Percentiles rank a stretch among this genome's conserved stretches.
phyloP scores from a whole-genome alignment of 202 grass and related monocot genomes.

The Tripidium arundinaceum region DNA sequence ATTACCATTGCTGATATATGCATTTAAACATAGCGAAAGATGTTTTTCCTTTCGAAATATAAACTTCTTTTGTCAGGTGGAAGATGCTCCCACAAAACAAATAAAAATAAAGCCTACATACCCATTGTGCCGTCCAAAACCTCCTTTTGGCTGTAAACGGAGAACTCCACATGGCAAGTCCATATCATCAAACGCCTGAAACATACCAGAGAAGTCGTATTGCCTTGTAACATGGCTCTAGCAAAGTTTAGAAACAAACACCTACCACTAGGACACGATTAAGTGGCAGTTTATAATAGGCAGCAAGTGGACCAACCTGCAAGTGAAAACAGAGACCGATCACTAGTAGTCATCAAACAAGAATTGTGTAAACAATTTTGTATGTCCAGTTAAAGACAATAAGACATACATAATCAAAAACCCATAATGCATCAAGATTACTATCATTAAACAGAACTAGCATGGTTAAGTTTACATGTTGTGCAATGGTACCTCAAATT shows the following conservation, averaged over 20 bases:
- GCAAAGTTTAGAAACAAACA: not conserved
- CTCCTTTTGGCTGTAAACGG: conserved; percentile 87
- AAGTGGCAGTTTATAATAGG: conserved; percentile 92
- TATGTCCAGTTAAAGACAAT: not conserved
- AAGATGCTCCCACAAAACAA: not conserved
- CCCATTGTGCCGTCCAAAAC: conserved; percentile 84
- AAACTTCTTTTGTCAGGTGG: not conserved
- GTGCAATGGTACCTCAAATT: not conserved
- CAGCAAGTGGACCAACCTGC: conserved; percentile 81
- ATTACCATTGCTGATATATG: not conserved
- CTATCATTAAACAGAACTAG: conserved; percentile 9
- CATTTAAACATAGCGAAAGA: conserved; percentile 7
- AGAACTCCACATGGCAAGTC: conserved; percentile 94
- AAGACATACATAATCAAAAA: not conserved
- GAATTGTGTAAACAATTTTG: not conserved
- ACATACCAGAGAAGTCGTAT: conserved; percentile 17
- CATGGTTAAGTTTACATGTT: not conserved
- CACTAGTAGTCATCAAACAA: conserved; percentile 15
- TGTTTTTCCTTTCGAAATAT: conserved; percentile 1
- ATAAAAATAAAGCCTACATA: conserved; percentile 30
- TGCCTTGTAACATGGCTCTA: not conserved
- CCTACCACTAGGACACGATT: conserved; percentile 78
- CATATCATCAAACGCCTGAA: conserved; percentile 87
- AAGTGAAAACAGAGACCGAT: conserved; percentile 6
- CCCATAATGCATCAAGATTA: not conserved